Evolutionary conservation across 805 yeast species (phyloP).

Genomic region (Nakazawaea populi): DNA sequence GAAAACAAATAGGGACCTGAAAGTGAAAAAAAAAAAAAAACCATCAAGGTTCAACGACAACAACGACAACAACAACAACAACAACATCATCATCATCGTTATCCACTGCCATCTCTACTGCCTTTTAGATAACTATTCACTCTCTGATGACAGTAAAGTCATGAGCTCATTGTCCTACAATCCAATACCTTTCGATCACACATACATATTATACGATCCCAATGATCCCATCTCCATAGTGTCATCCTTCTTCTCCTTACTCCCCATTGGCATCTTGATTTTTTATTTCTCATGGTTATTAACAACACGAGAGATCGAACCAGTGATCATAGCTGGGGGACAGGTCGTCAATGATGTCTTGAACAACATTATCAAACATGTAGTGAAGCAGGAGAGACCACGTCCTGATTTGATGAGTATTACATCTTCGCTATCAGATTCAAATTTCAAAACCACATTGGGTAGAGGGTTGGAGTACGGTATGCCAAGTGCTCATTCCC

Average conservation of each 20-base stretch:
- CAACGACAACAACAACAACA: background rate
- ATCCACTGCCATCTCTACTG: too few species aligned
- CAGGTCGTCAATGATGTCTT: constrained; percentile 73
- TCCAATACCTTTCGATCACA: constrained; percentile 70
- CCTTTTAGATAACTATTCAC: too few species aligned
- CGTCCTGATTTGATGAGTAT: constrained; percentile 5
- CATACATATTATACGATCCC: constrained; percentile 76
- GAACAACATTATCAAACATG: constrained; percentile 61
- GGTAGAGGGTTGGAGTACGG: constrained; percentile 63
- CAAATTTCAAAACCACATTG: constrained; percentile 24
- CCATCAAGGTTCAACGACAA: background rate
- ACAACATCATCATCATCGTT: background rate
- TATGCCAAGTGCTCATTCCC: constrained; percentile 97
- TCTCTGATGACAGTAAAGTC: background rate
- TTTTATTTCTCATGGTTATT: constrained; percentile 83
- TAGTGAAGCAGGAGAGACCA: constrained; percentile 74
- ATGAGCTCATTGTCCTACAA: constrained; percentile 18
- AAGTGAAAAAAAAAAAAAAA: background rate
- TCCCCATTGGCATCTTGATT: constrained; percentile 74
- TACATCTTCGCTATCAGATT: constrained; percentile 15
- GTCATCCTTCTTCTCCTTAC: constrained; percentile 68
- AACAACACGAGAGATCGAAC: constrained; percentile 77
- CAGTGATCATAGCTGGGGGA: constrained; percentile 78
- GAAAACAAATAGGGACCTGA: too few species aligned
- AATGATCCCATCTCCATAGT: constrained; percentile 51